phyloP scores from a whole-genome alignment of 257 asterid genomes.

The Nicotiana noctiflora region DNA sequence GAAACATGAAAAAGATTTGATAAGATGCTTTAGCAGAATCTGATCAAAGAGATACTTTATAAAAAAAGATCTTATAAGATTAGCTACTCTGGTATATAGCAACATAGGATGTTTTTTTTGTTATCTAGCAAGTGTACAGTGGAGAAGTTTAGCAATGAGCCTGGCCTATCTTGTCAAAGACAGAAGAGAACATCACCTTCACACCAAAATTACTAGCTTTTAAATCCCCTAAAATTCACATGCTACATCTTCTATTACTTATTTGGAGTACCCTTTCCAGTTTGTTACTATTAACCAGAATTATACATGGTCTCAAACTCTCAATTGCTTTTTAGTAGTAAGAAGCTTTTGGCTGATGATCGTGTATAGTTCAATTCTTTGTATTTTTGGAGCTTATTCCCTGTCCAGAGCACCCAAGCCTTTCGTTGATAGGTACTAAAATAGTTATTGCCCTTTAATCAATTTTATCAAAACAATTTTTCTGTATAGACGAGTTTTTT shows the following conservation, averaged over 20 bases:
- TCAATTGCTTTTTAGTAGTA: not conserved
- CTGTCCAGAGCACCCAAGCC: not conserved
- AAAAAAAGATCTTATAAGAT: not conserved
- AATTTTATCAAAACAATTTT: not conserved
- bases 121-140: not conserved
- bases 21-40: not conserved
- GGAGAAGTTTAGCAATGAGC: not conserved
- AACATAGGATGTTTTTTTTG: not conserved
- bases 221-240: not conserved
- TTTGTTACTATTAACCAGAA: not conserved
- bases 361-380: not conserved
- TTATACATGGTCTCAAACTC: not conserved
- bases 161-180: not conserved
- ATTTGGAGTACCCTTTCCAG: not conserved
- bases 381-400: slow-evolving; percentile 6
- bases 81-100: not conserved
- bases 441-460: not conserved
- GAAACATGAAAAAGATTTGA: not conserved
- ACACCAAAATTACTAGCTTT: not conserved
- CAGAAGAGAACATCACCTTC: not conserved
- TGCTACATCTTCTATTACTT: slow-evolving; percentile 1
- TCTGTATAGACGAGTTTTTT: not conserved
- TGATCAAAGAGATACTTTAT: not conserved
- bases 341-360: not conserved
- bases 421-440: slow-evolving; percentile 1